Evolutionary conservation across 495 filamentous ascomycete species (phyloP).

Genomic region (Rostrohypoxylon terebratum): DNA sequence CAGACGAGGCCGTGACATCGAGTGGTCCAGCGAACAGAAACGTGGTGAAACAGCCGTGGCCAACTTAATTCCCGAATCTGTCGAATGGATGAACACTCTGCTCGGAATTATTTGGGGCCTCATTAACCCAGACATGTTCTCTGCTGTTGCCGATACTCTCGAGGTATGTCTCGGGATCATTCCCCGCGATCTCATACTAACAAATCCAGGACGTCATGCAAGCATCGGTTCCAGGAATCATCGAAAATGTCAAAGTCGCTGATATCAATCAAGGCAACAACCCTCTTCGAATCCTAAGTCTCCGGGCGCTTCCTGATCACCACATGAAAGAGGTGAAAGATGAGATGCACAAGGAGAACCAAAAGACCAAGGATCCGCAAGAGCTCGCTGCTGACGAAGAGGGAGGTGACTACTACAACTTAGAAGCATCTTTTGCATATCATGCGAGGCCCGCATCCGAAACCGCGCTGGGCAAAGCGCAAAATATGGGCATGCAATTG

Average conservation of each 20-base stretch:
- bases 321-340: conserved; percentile 84
- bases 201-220: conserved; percentile 85
- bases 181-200: neutral
- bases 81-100: conserved; percentile 91
- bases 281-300: conserved; percentile 86
- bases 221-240: conserved; percentile 86
- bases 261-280: conserved; percentile 95
- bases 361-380: conserved; percentile 84
- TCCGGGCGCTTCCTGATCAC: conserved; percentile 85
- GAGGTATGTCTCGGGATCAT: conserved; percentile 46
- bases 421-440: conserved; percentile 94
- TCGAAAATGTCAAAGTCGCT: conserved; percentile 95
- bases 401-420: conserved; percentile 92
- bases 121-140: conserved; percentile 94
- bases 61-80: conserved; percentile 91
- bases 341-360: conserved; percentile 79
- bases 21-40: conserved; percentile 89
- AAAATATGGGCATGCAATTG: conserved; percentile 94
- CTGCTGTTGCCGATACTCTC: conserved; percentile 65
- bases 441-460: conserved; percentile 80
- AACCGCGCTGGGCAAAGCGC: conserved; percentile 78
- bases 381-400: conserved; percentile 91
- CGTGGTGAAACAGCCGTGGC: conserved; percentile 83
- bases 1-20: conserved; percentile 79
- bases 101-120: conserved; percentile 86